phyloP scores from a whole-genome alignment of 2,329 filamentous ascomycete genomes.

The Lasiodiplodia sp. region DNA sequence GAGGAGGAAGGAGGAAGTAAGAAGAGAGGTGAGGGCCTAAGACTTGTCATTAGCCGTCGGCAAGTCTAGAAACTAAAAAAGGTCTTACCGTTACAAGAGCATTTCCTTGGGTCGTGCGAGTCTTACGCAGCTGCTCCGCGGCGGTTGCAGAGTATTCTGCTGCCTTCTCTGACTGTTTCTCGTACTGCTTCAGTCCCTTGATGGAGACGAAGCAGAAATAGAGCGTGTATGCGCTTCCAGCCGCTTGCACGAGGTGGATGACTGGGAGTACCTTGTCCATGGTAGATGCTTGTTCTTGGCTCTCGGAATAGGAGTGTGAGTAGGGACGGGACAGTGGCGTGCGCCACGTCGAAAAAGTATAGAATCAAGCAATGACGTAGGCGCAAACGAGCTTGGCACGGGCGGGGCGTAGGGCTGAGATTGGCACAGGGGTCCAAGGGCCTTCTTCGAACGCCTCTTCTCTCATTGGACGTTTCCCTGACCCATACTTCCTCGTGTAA shows the following conservation, averaged over 20 bases:
- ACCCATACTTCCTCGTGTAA: background rate
- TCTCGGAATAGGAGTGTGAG: background rate
- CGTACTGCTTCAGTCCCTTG: constrained; percentile 45
- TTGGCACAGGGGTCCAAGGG: constrained; percentile 17
- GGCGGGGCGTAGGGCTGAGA: constrained; percentile 25
- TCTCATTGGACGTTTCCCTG: constrained; percentile 1
- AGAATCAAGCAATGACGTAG: constrained; percentile 9
- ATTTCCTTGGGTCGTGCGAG: constrained; percentile 44
- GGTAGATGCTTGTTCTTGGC: background rate
- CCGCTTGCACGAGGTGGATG: constrained; percentile 12
- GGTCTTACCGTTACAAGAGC: constrained; percentile 40
- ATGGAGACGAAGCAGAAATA: constrained; percentile 46
- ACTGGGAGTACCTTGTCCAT: constrained; percentile 8
- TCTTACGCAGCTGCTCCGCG: constrained; percentile 43
- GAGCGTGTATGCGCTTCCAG: constrained; percentile 38
- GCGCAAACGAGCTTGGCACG: background rate
- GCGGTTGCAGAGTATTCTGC: constrained; percentile 46
- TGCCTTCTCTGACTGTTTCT: constrained; percentile 44
- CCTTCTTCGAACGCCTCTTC: background rate
- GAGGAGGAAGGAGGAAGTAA: constrained; percentile 36
- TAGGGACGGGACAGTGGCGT: background rate
- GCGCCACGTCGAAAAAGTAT: constrained; percentile 7
- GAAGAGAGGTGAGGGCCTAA: constrained; percentile 38
- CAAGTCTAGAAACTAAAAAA: background rate
- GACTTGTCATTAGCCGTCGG: background rate